Conservation (phyloP, 2,329 filamentous ascomycete genomes). For the Madurella fahalii region DNA sequence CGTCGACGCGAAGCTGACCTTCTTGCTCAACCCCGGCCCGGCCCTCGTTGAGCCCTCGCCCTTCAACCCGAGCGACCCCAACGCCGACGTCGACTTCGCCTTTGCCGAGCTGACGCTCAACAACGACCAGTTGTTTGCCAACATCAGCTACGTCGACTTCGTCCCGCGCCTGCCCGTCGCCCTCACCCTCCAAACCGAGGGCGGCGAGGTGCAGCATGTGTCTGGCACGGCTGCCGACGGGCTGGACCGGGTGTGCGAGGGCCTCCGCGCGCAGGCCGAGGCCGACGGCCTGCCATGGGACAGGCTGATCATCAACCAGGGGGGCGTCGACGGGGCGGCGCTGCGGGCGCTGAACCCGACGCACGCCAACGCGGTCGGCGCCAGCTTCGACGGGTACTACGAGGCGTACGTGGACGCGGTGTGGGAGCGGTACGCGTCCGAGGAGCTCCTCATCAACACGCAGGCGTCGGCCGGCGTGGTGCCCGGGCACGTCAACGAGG, state of each 20-base stretch:
- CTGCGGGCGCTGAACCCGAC: too few relatives aligned
- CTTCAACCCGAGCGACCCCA: slow-evolving; percentile 57
- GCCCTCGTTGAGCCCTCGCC: slow-evolving; percentile 64
- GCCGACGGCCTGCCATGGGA: slow-evolving; percentile 59
- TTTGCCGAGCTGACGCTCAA: slow-evolving; percentile 62
- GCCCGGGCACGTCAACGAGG: too few relatives aligned
- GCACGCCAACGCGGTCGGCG: too few relatives aligned
- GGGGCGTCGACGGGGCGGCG: too few relatives aligned
- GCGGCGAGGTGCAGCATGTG: slow-evolving; percentile 45
- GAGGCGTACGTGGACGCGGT: too few relatives aligned
- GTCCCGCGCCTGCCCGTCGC: slow-evolving; percentile 52
- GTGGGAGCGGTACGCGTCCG: too few relatives aligned
- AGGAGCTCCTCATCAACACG: too few relatives aligned
- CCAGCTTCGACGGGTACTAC: too few relatives aligned
- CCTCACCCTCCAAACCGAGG: slow-evolving; percentile 42
- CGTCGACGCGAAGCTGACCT: slow-evolving; percentile 50
- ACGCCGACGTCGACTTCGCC: slow-evolving; percentile 48
- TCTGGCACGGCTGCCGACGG: slow-evolving; percentile 56
- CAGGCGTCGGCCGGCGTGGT: too few relatives aligned
- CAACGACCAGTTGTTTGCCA: slow-evolving; percentile 53
- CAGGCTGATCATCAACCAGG: slow-evolving; percentile 43
- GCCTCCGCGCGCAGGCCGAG: slow-evolving; percentile 50
- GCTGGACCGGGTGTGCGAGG: slow-evolving; percentile 50
- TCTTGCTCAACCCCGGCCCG: slow-evolving; percentile 58
- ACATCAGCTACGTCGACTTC: slow-evolving; percentile 66